These are phyloP conservation scores for Leucocoprinus leucothites DNA, from an alignment of 768 basidiomycete species.

Conservation along the genomic window DNA sequence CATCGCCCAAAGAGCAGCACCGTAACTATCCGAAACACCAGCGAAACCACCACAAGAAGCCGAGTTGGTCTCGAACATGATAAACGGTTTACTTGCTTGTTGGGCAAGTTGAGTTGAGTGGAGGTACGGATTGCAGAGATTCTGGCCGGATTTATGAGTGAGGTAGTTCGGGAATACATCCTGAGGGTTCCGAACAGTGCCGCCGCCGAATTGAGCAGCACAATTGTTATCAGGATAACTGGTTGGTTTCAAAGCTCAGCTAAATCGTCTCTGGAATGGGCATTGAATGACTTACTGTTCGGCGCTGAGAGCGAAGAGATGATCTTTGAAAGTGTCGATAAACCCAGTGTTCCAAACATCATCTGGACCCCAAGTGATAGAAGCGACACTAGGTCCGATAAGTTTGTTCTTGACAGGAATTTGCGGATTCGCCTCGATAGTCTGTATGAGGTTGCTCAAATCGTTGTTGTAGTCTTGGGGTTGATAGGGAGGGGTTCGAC, in stretches of 20 bases:
- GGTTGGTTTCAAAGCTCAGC: too few relatives aligned
- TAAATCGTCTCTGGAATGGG: neutral
- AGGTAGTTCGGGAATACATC: slow-evolving; percentile 52
- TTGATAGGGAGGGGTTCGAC: too few relatives aligned
- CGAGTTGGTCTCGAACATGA: slow-evolving; percentile 74
- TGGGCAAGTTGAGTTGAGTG: slow-evolving; percentile 44
- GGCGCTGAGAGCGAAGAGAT: slow-evolving; percentile 46
- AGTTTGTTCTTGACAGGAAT: slow-evolving; percentile 37
- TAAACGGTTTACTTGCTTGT: slow-evolving; percentile 40
- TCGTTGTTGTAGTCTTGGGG: slow-evolving; percentile 44
- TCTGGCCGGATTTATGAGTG: slow-evolving; percentile 50
- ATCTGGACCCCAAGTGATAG: slow-evolving; percentile 46
- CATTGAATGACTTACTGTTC: slow-evolving; percentile 45
- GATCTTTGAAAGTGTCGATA: slow-evolving; percentile 37
- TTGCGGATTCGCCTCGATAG: slow-evolving; percentile 31
- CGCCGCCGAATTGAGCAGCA: slow-evolving; percentile 43
- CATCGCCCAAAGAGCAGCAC: slow-evolving; percentile 61
- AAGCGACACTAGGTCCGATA: slow-evolving; percentile 61
- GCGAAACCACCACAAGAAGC: slow-evolving; percentile 69
- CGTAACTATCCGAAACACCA: slow-evolving; percentile 61
- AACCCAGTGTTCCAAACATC: slow-evolving; percentile 50
- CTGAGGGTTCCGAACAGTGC: slow-evolving; percentile 38
- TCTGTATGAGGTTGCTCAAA: slow-evolving; percentile 38
- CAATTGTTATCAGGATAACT: slow-evolving; percentile 58
- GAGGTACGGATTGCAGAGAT: slow-evolving; percentile 51